phyloP scores from a whole-genome alignment of 164 flowering plant genomes.

The Vitis rupestris region DNA sequence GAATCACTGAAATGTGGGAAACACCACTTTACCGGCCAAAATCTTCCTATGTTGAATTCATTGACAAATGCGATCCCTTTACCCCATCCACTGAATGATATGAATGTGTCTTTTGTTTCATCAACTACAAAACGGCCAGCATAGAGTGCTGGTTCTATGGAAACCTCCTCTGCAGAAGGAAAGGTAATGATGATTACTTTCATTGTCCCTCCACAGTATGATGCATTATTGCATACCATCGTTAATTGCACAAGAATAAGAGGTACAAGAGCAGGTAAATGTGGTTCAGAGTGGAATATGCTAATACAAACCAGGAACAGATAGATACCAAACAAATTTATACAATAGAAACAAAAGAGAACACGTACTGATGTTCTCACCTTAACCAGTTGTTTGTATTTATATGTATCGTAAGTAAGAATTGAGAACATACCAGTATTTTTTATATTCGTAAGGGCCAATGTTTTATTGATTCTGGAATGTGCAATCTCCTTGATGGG shows the following conservation, averaged over 20 bases:
- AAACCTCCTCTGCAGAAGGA: constrained; percentile 31
- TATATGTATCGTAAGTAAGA: background rate
- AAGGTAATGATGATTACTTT: background rate
- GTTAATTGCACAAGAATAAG: background rate
- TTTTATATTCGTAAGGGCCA: constrained; percentile 21
- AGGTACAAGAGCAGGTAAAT: background rate
- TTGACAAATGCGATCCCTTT: constrained; percentile 87
- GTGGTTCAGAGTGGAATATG: background rate
- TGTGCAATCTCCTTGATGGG: constrained; percentile 31
- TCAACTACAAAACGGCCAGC: constrained; percentile 49
- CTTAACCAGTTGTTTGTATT: background rate
- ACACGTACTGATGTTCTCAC: background rate
- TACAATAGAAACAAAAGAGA: background rate
- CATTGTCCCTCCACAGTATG: background rate
- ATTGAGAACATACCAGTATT: constrained; percentile 31
- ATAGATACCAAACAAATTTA: too few species aligned
- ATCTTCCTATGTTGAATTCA: constrained; percentile 80
- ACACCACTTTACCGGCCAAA: constrained; percentile 70
- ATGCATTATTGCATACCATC: too few species aligned
- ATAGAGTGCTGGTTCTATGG: constrained; percentile 58
- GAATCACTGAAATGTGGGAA: background rate
- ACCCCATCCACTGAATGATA: constrained; percentile 82
- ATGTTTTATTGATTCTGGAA: constrained; percentile 16
- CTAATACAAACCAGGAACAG: too few species aligned
- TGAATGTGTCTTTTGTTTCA: constrained; percentile 54